Evolutionary conservation across 2,329 filamentous ascomycete genomes (phyloP).

Genomic region (Ophiostoma piceae): DNA sequence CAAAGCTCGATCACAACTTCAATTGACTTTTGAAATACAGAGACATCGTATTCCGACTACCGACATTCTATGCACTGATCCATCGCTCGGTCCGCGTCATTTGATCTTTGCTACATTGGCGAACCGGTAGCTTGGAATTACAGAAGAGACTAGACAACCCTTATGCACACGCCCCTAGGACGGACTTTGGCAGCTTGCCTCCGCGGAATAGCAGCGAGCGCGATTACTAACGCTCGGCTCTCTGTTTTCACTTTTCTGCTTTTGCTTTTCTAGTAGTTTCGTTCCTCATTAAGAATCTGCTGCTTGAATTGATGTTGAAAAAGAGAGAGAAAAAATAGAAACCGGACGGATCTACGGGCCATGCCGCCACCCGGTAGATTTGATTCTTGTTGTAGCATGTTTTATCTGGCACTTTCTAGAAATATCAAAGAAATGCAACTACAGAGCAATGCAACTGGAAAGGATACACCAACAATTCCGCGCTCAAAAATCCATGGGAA

Average conservation of each 20-base stretch:
- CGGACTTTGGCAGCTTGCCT: not conserved
- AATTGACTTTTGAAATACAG: not conserved
- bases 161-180: not conserved
- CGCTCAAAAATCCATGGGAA: no score
- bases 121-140: not conserved
- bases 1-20: not conserved
- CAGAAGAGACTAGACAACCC: no score
- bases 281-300: not conserved
- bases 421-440: no score
- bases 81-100: constrained; percentile 1
- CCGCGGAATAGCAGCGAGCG: not conserved
- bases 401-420: no score
- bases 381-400: not conserved
- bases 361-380: not conserved
- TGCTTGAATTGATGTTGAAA: not conserved
- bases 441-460: no score
- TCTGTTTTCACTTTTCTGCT: not conserved
- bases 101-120: not conserved
- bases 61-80: not conserved
- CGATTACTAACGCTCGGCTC: not conserved
- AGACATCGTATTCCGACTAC: no score
- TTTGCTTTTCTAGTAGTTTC: not conserved
- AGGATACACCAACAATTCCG: no score
- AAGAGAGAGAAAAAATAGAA: no score
- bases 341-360: not conserved